Evolutionary conservation across 257 asterid species (phyloP), one percentile per base, ranked within the genome.

Genomic region (Forsythia viridissima): DNA sequence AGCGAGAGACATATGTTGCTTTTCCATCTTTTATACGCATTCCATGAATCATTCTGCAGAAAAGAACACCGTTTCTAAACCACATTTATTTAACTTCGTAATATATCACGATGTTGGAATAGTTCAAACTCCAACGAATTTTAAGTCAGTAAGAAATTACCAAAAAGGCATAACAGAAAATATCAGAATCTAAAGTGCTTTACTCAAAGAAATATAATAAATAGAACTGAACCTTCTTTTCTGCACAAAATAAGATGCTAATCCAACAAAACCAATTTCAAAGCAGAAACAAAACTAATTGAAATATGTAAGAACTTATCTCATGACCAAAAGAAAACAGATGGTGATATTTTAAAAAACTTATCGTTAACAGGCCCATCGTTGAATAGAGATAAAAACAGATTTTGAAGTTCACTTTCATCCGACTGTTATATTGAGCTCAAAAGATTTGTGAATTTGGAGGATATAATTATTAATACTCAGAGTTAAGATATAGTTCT

Each of bases 11-110:
- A 66, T 88, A 93, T 16, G 96, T 87, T 82, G 98, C 96, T 87
- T 93, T 95, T 76, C 99, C 99, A 86, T 93, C 93, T 90, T 88
- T 93, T 70, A 95, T 91, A 74, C 93, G 98, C 89, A 95, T 75
- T 21, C 98, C 98, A 83, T 95, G 99, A 80, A 95, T 93, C 99
- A 95, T 93, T 84, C 99, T 93, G 87, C 80, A 82, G 52, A 65
- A 75, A 63, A 44, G 70, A 77, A 78, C 12, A 13, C 52, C 82
- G 21, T 73, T 57, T 41, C 30, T 4, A 57, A 55, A n/a, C 12
- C 34, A 57, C 30, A 20, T 57, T 34, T 61, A 20, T 65, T 57
- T 57, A 74, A 65, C 41, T 37, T 52, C 30, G 44, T 59, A 55
- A 70, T 79, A 66, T 69, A 15, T 57, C 71, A 65, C 30, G 41